Conservation (phyloP, 2,329 filamentous ascomycete genomes). For the Xylariaceae sp. region DNA sequence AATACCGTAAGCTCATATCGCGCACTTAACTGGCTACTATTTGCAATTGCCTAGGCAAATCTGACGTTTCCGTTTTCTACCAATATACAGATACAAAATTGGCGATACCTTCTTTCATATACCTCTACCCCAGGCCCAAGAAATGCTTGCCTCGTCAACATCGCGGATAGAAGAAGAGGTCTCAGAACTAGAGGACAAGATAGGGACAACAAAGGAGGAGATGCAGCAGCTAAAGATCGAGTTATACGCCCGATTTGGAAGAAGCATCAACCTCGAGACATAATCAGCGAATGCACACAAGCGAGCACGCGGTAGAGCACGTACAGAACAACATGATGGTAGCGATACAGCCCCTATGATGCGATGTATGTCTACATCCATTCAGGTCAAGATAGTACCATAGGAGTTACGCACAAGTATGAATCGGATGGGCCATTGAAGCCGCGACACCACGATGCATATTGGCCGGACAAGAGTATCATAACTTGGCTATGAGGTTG, state of each 20-base stretch:
- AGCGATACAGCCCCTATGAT: background rate
- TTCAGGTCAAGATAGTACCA: background rate
- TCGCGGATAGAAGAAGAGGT: slow-evolving; percentile 80
- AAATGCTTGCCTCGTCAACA: slow-evolving; percentile 76
- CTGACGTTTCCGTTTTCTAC: slow-evolving; percentile 5
- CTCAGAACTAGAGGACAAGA: slow-evolving; percentile 74
- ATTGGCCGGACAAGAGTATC: background rate
- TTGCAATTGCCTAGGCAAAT: background rate
- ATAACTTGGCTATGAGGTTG: background rate
- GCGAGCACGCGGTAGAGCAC: background rate
- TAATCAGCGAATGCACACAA: slow-evolving; percentile 49
- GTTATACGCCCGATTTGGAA: slow-evolving; percentile 92
- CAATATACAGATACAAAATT: slow-evolving; percentile 80
- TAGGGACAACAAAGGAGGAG: slow-evolving; percentile 78
- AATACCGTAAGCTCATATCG: slow-evolving; percentile 71
- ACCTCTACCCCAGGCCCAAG: slow-evolving; percentile 82
- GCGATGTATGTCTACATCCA: background rate
- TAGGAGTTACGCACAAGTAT: background rate
- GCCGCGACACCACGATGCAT: background rate
- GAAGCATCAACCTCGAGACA: slow-evolving; percentile 95
- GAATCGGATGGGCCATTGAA: background rate
- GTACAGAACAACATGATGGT: background rate
- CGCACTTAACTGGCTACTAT: background rate
- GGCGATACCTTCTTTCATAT: slow-evolving; percentile 95
- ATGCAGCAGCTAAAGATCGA: slow-evolving; percentile 90